Base-by-base conservation (phyloP, 1,139 yeast genomes). In the Saccharomyces uvarum region DNA sequence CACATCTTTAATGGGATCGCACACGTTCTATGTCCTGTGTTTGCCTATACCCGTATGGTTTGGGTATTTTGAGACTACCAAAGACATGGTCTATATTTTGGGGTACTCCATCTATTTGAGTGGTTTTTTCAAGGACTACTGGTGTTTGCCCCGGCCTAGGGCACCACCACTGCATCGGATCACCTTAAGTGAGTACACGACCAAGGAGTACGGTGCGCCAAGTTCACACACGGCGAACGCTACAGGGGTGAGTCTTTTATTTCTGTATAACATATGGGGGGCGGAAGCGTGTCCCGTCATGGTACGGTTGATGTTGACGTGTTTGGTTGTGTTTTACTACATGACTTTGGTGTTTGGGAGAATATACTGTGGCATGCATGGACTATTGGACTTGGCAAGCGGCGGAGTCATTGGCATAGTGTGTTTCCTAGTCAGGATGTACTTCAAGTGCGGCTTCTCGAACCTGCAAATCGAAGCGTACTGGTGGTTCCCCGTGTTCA, bases 291-390 rank as follows among this genome's bases (percentile, higher is more conserved):
- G 50, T 57, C 28, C 57, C 56, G 27, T 11, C 47, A 13, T 33
- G 55, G 47, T 24, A 53, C 60, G 48, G 31, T 47, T 51, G 9
- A 44, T 56, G 32, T 48, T 51, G 54, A 13, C 55, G 56, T 50
- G 63, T 2, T 52, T 68, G 14, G 61, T 69, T 47, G 53, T 70
- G 2, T 48, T 79, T 24, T 90, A 90, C 68, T 85, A 83, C 65
- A 58, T 76, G 28, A 82, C 93, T 8, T 75, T 93, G 58, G 80
- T 88, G 1, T 71, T 82, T 59, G 99, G 99, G 29, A 75, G 99
- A 54, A 68, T 93, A 9, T 93, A 93, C 72, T 90, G 97, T 69
- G 99, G 99, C 2, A 93, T 93, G 99, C 99, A 93, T 71, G 99
- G 99, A 2, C 80, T 88, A 58, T 72, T 87, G 29, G 99, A 93